A percentile compares a stretch with the other conserved stretches of the same genome.
Conservation (phyloP, 176 grass and related monocot species). For the Carex parvula region DNA sequence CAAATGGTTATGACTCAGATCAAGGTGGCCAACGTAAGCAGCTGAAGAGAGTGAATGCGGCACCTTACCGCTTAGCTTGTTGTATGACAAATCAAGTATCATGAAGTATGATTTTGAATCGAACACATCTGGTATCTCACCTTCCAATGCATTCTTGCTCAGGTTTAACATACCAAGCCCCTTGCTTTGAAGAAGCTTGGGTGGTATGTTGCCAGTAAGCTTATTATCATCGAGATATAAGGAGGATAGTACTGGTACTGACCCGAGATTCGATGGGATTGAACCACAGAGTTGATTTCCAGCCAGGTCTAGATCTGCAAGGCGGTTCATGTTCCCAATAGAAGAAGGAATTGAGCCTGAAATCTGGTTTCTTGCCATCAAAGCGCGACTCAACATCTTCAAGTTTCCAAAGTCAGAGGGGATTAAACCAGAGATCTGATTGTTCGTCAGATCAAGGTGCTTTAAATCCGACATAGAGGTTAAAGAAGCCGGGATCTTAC, state of each 20-base stretch:
- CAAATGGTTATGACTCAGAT: slow-evolving; percentile 88
- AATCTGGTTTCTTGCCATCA: slow-evolving; percentile 63
- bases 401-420: slow-evolving; percentile 49
- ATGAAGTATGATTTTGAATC: slow-evolving; percentile 58
- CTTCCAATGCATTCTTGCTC: slow-evolving; percentile 71
- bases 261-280: slow-evolving; percentile 45
- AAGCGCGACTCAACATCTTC: slow-evolving; percentile 72
- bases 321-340: slow-evolving; percentile 38
- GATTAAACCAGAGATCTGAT: slow-evolving; percentile 54
- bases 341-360: slow-evolving; percentile 66
- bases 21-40: slow-evolving; percentile 76
- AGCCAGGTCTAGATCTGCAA: slow-evolving; percentile 83
- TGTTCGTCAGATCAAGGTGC: slow-evolving; percentile 89
- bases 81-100: slow-evolving; percentile 74
- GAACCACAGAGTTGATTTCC: slow-evolving; percentile 62
- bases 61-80: slow-evolving; percentile 58
- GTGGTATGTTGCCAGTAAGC: slow-evolving; percentile 52
- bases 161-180: slow-evolving; percentile 85
- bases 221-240: slow-evolving; percentile 62
- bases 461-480: slow-evolving; percentile 44
- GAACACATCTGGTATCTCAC: slow-evolving; percentile 77
- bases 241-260: slow-evolving; percentile 48
- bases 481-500: slow-evolving; percentile 45
- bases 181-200: slow-evolving; percentile 39
- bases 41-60: slow-evolving; percentile 56